Evolutionary conservation across 176 grass and related monocot genomes (phyloP).

Genomic region (Panicum miliaceum): DNA sequence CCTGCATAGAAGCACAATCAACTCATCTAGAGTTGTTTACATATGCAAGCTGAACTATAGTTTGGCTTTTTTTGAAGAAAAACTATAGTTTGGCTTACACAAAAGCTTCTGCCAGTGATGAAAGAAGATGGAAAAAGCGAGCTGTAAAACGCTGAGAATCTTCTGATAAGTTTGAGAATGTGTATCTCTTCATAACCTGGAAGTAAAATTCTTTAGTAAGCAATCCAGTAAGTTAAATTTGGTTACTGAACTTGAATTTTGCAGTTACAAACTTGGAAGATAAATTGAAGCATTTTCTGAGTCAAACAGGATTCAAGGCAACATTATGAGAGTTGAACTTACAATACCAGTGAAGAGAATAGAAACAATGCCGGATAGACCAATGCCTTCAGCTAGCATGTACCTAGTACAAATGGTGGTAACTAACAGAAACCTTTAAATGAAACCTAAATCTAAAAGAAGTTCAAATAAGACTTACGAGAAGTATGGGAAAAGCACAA

Average conservation of each 20-base stretch:
- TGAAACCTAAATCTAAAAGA: constrained; percentile 25
- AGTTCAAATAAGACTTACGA: constrained; percentile 67
- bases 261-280: not conserved
- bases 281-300: not conserved
- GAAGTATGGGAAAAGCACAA: constrained; percentile 98
- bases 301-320: constrained; percentile 26
- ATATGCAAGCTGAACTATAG: constrained; percentile 18
- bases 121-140: constrained; percentile 91
- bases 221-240: constrained; percentile 18
- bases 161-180: constrained; percentile 79
- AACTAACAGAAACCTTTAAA: constrained; percentile 33
- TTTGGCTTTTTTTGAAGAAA: no score
- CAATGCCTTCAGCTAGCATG: constrained; percentile 95
- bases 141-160: constrained; percentile 77
- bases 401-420: constrained; percentile 59
- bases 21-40: constrained; percentile 26
- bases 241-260: constrained; percentile 11
- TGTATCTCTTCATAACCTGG: constrained; percentile 95
- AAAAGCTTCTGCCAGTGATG: constrained; percentile 91
- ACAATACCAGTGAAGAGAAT: constrained; percentile 96
- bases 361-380: constrained; percentile 90
- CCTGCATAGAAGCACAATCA: constrained; percentile 50
- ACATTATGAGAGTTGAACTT: constrained; percentile 46
- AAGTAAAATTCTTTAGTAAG: constrained; percentile 33
- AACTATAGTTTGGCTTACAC: constrained; percentile 61